Evolutionary conservation across 2,329 filamentous ascomycete genomes (phyloP), one percentile per base, ranked within the genome.

Genomic region (Pezicula neosporulosa): DNA sequence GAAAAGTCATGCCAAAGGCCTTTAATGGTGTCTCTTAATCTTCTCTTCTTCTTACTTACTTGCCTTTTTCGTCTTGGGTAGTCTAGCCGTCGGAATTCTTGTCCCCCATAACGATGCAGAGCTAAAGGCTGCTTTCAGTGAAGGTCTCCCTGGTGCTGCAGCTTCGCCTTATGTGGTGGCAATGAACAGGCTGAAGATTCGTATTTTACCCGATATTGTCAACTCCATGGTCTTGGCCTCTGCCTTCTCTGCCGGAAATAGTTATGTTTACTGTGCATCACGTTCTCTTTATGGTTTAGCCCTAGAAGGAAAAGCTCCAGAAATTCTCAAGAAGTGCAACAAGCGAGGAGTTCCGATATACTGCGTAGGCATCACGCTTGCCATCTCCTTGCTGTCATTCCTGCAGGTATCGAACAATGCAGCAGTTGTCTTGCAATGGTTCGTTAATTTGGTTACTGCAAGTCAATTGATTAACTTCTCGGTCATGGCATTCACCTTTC

Each of bases 11-110:
- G 68, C 86, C 86, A 1, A 78, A 77, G 52, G 86, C 87, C 1
- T 89, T 81, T 70, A 89, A 87, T 57, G 82, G 83, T 43, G 84
- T 89, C 33, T 89, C n/a, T n/a, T n/a, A n/a, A n/a, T n/a, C n/a
- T n/a, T n/a, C n/a, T n/a, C n/a, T n/a, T n/a, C n/a, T n/a, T n/a
- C n/a, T n/a, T n/a, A n/a, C n/a, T n/a, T n/a, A 30, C 85, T 84
- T 0, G 70, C 77, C 1, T 89, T 90, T 70, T 90, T 89, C 68
- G 77, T 89, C n/a, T 73, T 90, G 52, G 78, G 83, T 50, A 81
- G 78, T 6, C 71, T 87, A 4, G 74, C 73, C n/a, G 77, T 85
- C 10, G 81, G 81, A 4, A 80, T 83, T 52, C 61, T 83, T 52
- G 76, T 85, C 56, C 72, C 82, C 15, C 80, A 81, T 61, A 74